A percentile compares a stretch with the other conserved stretches of the same genome.
These are phyloP conservation scores for Backusella mclennaniae DNA, from an alignment of 192 early-diverging fungal genomes.

Conservation along the genomic window DNA sequence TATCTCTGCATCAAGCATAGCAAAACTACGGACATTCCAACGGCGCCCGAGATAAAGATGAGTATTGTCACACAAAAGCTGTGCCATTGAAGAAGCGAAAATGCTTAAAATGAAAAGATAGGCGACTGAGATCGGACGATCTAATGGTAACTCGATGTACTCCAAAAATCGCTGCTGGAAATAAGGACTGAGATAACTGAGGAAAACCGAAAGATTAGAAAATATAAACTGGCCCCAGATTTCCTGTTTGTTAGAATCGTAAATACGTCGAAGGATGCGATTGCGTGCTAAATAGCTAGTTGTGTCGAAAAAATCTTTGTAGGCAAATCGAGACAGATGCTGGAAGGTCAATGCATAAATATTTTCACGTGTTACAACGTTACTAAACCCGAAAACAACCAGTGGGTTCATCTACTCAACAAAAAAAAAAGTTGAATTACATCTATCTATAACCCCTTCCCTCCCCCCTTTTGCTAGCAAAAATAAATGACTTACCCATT, in stretches of 20 bases:
- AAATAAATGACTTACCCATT: slow-evolving; percentile 12
- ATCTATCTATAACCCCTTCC: not conserved
- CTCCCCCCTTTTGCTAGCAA: not conserved
- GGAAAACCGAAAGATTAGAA: slow-evolving; percentile 19
- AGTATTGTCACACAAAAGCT: slow-evolving; percentile 41
- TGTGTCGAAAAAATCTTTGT: slow-evolving; percentile 1
- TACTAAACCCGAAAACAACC: slow-evolving; percentile 3
- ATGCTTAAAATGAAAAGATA: slow-evolving; percentile 49
- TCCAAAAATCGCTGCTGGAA: slow-evolving; percentile 41
- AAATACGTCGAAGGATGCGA: slow-evolving; percentile 9
- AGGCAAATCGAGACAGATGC: not conserved
- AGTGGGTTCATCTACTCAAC: slow-evolving; percentile 5
- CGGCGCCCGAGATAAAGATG: slow-evolving; percentile 49
- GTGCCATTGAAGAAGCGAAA: slow-evolving; percentile 36
- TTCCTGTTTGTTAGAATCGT: slow-evolving; percentile 16
- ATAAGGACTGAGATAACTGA: slow-evolving; percentile 44
- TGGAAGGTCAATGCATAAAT: slow-evolving; percentile 15
- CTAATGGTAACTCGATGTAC: slow-evolving; percentile 33
- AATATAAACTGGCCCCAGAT: slow-evolving; percentile 28
- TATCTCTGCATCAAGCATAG: slow-evolving; percentile 48
- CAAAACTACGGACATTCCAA: slow-evolving; percentile 42
- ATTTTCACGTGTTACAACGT: slow-evolving; percentile 11
- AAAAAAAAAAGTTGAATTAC: not conserved
- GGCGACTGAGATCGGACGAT: slow-evolving; percentile 36
- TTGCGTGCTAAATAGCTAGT: not conserved